Evolutionary conservation across 768 basidiomycete genomes (phyloP), one percentile per base, ranked within the genome.

Genomic region (Trichaptum fuscoviolaceum): DNA sequence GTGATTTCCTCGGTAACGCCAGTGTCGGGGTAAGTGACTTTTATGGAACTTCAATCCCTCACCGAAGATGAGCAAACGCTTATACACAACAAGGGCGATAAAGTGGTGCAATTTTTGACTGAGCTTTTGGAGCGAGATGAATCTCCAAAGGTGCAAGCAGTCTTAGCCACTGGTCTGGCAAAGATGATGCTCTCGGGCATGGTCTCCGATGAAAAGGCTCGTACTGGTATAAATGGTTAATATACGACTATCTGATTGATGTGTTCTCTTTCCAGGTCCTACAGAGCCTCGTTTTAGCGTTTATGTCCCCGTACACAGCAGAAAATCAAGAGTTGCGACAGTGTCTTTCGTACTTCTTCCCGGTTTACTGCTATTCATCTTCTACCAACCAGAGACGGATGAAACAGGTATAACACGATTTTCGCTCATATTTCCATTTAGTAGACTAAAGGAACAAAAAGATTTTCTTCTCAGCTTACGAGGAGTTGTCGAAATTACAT

Each of bases 291-390:
- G 81, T 84, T 17, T 72, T 85, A 25, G 79, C 85, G 5, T 98
- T 92, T 75, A 81, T 97, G 62, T 91, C 91, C 0, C 92, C 93
- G 0, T 84, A 89, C 64, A 96, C 93, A 1, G 82, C 79, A 18
- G 85, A 87, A 30, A 98, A 96, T 71, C 89, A 92, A 67, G 85
- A 90, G 65, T 80, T 98, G 20, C 84, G 93, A 57, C 96, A 98
- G 75, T 94, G 90, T 71, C 76, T 97, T 52, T 84, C 89, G 3
- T 92, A 90, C 74, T 96, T 96, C 81, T 88, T 96, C 77, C 91
- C 87, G 1, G 86, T 88, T 0, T 97, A 90, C 73, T 92, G 92
- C 75, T 93, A 88, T 76, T 92, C 93, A n/a, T 88, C 89, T 0
- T 75, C 84, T 6, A 70, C 71, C 24, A 92, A 96, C 71, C 95